Conservation (phyloP, 2,329 filamentous ascomycete genomes). For the Fusarium metavorans region DNA sequence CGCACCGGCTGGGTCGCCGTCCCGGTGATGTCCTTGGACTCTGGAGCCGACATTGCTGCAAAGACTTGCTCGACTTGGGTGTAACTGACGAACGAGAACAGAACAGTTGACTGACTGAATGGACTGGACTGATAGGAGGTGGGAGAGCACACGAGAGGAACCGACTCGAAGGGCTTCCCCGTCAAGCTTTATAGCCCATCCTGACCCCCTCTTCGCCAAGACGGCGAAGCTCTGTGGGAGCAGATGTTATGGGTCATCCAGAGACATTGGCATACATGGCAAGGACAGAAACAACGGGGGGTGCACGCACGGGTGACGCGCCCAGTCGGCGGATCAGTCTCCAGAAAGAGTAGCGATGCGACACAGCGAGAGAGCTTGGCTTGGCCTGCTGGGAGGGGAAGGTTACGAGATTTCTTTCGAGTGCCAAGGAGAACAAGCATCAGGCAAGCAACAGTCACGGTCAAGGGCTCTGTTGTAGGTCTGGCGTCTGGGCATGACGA, state of each 20-base stretch:
- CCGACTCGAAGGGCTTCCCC: conserved; percentile 3
- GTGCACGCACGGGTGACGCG: conserved; percentile 19
- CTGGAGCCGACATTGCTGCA: conserved; percentile 31
- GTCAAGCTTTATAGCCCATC: conserved; percentile 31
- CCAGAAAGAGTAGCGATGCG: conserved; percentile 30
- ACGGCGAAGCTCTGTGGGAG: conserved; percentile 16
- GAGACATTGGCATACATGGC: conserved; percentile 4
- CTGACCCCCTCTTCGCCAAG: conserved; percentile 30
- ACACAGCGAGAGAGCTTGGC: conserved; percentile 32
- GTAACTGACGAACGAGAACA: conserved; percentile 7
- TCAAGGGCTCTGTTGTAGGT: conserved; percentile 5
- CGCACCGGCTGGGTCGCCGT: conserved; percentile 27
- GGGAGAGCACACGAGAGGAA: conserved; percentile 7
- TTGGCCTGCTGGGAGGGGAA: conserved; percentile 32
- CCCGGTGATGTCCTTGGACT: conserved; percentile 30
- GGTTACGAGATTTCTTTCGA: conserved; percentile 33
- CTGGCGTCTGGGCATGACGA: conserved; percentile 18
- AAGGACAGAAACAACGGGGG: conserved; percentile 12
- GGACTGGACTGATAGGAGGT: neutral
- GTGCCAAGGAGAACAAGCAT: conserved; percentile 36
- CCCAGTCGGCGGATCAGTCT: conserved; percentile 23
- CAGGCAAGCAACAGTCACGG: conserved; percentile 4
- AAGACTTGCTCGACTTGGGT: conserved; percentile 22
- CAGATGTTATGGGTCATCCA: conserved; percentile 12
- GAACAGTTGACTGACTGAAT: neutral